Evolutionary conservation across 768 basidiomycete species (phyloP).

Genomic region (Pisolithus marmoratus): DNA sequence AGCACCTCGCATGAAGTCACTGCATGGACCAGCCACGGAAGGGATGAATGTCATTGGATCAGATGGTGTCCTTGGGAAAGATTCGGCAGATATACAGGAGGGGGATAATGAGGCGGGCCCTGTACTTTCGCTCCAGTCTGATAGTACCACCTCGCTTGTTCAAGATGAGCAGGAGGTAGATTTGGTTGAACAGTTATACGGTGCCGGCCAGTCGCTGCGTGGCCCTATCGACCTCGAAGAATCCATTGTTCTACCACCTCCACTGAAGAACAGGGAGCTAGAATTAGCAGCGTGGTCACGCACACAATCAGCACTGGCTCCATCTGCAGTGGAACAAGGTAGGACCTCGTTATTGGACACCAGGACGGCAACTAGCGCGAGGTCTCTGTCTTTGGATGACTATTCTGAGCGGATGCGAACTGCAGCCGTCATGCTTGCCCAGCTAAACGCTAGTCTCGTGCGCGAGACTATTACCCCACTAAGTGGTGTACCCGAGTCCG

Average conservation of each 20-base stretch:
- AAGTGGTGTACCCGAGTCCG: constrained; percentile 10
- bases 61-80: constrained; percentile 29
- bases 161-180: constrained; percentile 86
- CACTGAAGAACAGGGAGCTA: constrained; percentile 84
- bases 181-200: constrained; percentile 93
- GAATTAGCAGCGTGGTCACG: constrained; percentile 83
- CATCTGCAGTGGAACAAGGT: constrained; percentile 38
- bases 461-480: constrained; percentile 42
- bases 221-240: constrained; percentile 78
- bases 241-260: constrained; percentile 73
- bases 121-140: constrained; percentile 15
- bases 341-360: constrained; percentile 13
- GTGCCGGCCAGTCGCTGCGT: constrained; percentile 65
- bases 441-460: constrained; percentile 78
- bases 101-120: constrained; percentile 6
- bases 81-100: constrained; percentile 21
- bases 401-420: constrained; percentile 99
- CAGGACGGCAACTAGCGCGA: constrained; percentile 6
- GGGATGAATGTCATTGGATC: constrained; percentile 21
- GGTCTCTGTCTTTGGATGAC: constrained; percentile 77
- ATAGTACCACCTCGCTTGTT: constrained; percentile 13
- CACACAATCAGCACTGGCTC: constrained; percentile 42
- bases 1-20: constrained; percentile 12
- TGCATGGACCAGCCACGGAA: neutral
- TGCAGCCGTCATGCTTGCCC: constrained; percentile 96